Conservation (phyloP, 345 rosid genomes). For the Euphorbia tirucalli region DNA sequence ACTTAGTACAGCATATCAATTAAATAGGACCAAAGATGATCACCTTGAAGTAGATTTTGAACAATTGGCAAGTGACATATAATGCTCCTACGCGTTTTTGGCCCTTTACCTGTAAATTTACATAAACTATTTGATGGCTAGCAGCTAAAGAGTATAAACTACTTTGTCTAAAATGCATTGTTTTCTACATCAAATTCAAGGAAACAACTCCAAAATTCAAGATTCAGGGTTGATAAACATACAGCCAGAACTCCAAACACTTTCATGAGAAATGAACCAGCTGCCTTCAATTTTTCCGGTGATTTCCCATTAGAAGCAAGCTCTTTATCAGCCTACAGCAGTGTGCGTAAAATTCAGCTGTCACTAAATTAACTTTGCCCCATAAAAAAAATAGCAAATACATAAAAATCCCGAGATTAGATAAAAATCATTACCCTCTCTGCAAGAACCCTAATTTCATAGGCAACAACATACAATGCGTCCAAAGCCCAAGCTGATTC, state of each 20-base stretch:
- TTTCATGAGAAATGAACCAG: conserved; percentile 96
- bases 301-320: conserved; percentile 76
- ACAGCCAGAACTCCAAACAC: conserved; percentile 96
- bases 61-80: conserved; percentile 92
- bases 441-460: conserved; percentile 91
- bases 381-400: too few relatives aligned
- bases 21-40: conserved; percentile 1
- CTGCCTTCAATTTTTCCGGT: conserved; percentile 91
- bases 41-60: conserved; percentile 94
- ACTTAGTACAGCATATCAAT: too few relatives aligned
- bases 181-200: not conserved
- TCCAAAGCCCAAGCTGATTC: conserved; percentile 96
- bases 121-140: conserved; percentile 11
- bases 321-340: conserved; percentile 75
- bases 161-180: not conserved
- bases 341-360: not conserved
- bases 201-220: not conserved
- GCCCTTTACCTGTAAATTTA: conserved; percentile 74
- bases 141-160: not conserved
- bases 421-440: conserved; percentile 57
- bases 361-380: too few relatives aligned
- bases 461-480: conserved; percentile 76
- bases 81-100: conserved; percentile 92
- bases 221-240: conserved; percentile 32
- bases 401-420: not conserved